Conservation (phyloP, 371 early-diverging fungal species). For the Blakeslea trispora region DNA sequence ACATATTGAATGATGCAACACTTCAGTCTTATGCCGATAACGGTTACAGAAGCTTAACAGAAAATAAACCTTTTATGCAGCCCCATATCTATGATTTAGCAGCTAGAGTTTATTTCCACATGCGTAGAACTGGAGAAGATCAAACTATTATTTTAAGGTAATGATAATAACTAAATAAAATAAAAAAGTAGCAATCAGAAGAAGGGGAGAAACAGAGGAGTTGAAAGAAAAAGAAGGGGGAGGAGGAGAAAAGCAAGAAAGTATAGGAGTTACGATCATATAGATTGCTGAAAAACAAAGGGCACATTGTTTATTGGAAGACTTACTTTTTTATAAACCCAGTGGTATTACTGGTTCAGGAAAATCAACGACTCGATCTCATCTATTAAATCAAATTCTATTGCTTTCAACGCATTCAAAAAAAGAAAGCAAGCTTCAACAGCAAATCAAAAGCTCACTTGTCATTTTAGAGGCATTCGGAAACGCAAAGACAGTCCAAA, state of each 20-base stretch:
- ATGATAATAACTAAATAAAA: too few relatives aligned
- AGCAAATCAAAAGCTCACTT: constrained; percentile 55
- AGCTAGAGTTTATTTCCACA: constrained; percentile 71
- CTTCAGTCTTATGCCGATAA: constrained; percentile 57
- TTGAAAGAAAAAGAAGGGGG: not conserved
- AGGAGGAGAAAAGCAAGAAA: not conserved
- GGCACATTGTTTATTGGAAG: constrained; percentile 23
- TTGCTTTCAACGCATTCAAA: constrained; percentile 57
- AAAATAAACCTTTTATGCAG: constrained; percentile 44
- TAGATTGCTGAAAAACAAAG: too few relatives aligned
- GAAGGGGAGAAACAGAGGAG: constrained; percentile 1
- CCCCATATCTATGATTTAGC: constrained; percentile 69
- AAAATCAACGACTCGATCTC: constrained; percentile 67
- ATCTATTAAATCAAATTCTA: constrained; percentile 63
- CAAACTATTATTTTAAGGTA: constrained; percentile 77
- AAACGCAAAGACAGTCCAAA: constrained; percentile 57
- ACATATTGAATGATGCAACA: constrained; percentile 56
- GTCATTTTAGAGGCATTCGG: constrained; percentile 72
- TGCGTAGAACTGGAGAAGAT: constrained; percentile 83
- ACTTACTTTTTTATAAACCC: constrained; percentile 14
- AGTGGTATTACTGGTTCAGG: constrained; percentile 79
- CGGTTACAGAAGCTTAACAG: constrained; percentile 52
- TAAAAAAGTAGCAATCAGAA: too few relatives aligned
- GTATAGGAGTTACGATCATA: not conserved
- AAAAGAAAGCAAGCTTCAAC: constrained; percentile 62